These are phyloP conservation scores for Phaeotremella skinneri DNA, from an alignment of 768 basidiomycete genomes.

Conservation along the genomic window DNA sequence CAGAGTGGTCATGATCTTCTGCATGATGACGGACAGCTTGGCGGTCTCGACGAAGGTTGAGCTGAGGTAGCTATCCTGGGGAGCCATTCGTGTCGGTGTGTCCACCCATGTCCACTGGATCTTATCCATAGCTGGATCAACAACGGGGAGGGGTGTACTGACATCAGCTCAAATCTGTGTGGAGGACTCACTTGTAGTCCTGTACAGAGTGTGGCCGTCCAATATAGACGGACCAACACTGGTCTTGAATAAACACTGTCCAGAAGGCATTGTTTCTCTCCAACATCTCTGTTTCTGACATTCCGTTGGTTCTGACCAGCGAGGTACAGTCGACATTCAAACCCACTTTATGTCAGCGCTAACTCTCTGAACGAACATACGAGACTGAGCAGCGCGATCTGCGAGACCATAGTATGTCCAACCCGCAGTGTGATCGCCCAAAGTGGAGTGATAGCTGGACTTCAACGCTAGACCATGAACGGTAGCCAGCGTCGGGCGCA, in stretches of 20 bases:
- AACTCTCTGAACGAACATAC: constrained; percentile 24
- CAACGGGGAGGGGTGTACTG: constrained; percentile 22
- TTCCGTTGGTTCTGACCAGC: constrained; percentile 31
- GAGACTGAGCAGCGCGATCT: constrained; percentile 29
- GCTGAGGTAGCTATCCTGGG: constrained; percentile 37
- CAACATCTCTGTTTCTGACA: constrained; percentile 30
- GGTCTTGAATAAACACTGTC: constrained; percentile 44
- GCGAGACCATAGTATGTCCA: constrained; percentile 56
- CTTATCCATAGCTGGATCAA: constrained; percentile 37
- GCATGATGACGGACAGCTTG: constrained; percentile 39
- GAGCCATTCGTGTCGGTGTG: constrained; percentile 4
- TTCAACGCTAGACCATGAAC: constrained; percentile 55
- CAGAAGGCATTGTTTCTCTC: constrained; percentile 42
- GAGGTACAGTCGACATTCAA: constrained; percentile 39
- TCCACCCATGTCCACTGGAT: constrained; percentile 23
- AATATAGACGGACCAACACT: constrained; percentile 42
- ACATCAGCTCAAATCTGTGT: background rate
- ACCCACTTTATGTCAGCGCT: constrained; percentile 34
- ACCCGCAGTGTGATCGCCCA: constrained; percentile 55
- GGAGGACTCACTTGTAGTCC: constrained; percentile 22
- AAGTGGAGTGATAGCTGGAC: constrained; percentile 53
- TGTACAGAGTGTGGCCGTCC: constrained; percentile 34
- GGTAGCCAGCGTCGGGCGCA: constrained; percentile 54
- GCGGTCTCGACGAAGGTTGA: constrained; percentile 42
- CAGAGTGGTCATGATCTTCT: constrained; percentile 42